These are phyloP conservation scores for Vigna mungo DNA, from an alignment of 306 rosid genomes.

Conservation along the genomic window DNA sequence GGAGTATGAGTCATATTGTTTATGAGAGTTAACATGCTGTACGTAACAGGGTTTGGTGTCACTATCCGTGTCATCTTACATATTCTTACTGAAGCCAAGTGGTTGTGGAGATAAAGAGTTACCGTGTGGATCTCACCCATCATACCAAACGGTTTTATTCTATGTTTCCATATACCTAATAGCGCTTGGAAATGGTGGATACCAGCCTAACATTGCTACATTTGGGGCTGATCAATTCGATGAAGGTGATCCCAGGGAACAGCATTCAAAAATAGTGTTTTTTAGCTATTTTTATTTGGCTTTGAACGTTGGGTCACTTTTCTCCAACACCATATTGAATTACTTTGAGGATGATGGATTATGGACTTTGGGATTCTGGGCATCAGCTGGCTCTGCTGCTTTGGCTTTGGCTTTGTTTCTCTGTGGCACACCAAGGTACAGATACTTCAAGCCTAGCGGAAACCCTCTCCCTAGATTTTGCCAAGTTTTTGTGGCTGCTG, in stretches of 20 bases:
- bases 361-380: constrained; percentile 85
- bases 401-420: constrained; percentile 70
- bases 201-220: constrained; percentile 83
- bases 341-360: constrained; percentile 77
- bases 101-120: constrained; percentile 70
- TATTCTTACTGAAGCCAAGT: constrained; percentile 64
- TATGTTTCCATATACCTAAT: constrained; percentile 67
- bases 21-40: neutral
- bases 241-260: constrained; percentile 68
- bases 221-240: constrained; percentile 94
- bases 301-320: constrained; percentile 76
- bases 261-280: constrained; percentile 69
- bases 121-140: constrained; percentile 60
- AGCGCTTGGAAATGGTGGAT: constrained; percentile 89
- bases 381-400: constrained; percentile 76
- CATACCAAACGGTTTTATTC: constrained; percentile 50
- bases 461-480: constrained; percentile 77
- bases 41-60: constrained; percentile 63
- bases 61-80: constrained; percentile 64
- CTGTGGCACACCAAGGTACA: constrained; percentile 71
- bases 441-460: constrained; percentile 70
- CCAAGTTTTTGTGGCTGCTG: constrained; percentile 68
- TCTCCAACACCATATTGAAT: constrained; percentile 80
- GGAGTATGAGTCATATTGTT: neutral
- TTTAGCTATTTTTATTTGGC: constrained; percentile 91